Evolutionary conservation across 352 stramenopile genomes (phyloP), one percentile per base, ranked within the genome.

Genomic region (Thraustotheca clavata): DNA sequence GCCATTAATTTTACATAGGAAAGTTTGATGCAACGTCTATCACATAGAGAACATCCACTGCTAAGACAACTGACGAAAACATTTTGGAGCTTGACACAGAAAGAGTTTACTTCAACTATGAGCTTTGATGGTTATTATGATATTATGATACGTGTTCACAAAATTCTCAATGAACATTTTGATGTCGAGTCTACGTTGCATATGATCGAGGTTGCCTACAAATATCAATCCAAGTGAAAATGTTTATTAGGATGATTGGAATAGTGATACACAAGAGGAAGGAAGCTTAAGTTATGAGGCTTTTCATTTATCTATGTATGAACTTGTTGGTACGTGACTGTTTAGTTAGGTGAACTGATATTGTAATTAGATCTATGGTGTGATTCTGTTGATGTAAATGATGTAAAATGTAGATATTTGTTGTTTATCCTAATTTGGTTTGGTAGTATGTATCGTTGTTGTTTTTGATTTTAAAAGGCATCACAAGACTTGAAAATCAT

Each of bases 401-500:
- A 63, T 24, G 50, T 60, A 22, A 34, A 38, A 31, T 6, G n/a
- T 47, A 2, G 27, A 9, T 4, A 1, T 60, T 34, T 31, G 27
- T 46, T 24, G 7, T 43, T 1, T 16, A 3, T 43, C 3, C 34
- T 3, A 12, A 12, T 4, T 1, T 16, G 20, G 27, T 26, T 26
- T 60, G n/a, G n/a, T n/a, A 60, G 35, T 63, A 63, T 41, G 27
- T 63, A 12, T 63, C 55, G 55, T 24, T 63, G 35, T 32, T 63
- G 26, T 63, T 54, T 31, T 63, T 63, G 22, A 50, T 63, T 31
- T 31, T 63, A 11, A 39, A 31, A 35, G 55, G 55, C 34, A 63
- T 63, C 55, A 63, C 55, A 14, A 46, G 32, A 11, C 18, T 54
- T 1, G 55, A 63, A 14, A 11, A 50, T 0, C 11, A 18, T 5